Conservation (phyloP, 129 eudicot genomes). For the Heracleum sosnowskyi region DNA sequence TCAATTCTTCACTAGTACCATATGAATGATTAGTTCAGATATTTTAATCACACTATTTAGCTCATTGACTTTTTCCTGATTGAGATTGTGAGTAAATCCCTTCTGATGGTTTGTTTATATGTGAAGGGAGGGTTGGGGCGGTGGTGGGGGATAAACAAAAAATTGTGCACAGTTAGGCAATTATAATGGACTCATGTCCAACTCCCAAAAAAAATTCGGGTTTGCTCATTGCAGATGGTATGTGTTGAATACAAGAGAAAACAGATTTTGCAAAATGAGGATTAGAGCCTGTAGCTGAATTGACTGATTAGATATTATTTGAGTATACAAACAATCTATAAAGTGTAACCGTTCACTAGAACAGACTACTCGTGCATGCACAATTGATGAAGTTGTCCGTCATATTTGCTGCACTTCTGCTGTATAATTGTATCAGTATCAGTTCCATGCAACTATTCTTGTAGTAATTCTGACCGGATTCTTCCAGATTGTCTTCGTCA, state of each 20-base stretch:
- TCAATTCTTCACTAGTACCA: neutral
- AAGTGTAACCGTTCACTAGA: neutral
- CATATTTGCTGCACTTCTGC: neutral
- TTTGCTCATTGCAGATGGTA: neutral
- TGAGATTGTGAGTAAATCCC: neutral
- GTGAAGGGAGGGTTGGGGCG: too few species aligned
- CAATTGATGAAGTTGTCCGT: neutral
- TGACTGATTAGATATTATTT: neutral
- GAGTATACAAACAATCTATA: neutral
- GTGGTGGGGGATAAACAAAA: too few species aligned
- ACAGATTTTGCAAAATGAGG: neutral
- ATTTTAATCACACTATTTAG: neutral
- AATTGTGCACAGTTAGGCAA: neutral
- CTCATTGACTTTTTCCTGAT: neutral
- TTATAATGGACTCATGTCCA: neutral
- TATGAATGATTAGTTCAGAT: neutral
- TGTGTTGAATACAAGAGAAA: neutral
- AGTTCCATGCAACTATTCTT: conserved; percentile 2
- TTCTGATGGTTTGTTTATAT: neutral
- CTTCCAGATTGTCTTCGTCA: conserved; percentile 45
- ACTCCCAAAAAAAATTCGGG: neutral
- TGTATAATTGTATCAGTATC: neutral
- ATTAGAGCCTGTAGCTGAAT: neutral
- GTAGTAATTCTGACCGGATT: conserved; percentile 9
- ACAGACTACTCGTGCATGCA: neutral